phyloP scores from a whole-genome alignment of 148 eudicot species.

The Diospyros kaki region DNA sequence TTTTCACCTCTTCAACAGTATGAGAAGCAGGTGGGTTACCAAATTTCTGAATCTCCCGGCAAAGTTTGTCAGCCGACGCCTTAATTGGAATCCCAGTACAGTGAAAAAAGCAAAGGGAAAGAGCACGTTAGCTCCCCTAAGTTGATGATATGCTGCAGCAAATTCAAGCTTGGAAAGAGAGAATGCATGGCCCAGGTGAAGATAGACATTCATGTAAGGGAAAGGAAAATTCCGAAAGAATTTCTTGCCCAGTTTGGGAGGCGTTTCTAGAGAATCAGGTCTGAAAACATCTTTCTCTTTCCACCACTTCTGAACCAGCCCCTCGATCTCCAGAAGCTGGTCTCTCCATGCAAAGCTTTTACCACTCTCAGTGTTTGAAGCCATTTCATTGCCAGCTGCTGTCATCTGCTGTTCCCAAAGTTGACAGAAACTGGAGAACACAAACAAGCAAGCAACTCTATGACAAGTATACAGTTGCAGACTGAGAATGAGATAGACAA shows the following conservation, averaged over 20 bases:
- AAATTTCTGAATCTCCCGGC: conserved; percentile 50
- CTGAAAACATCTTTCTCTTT: conserved; percentile 43
- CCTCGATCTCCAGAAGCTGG: conserved; percentile 54
- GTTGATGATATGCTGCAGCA: conserved; percentile 64
- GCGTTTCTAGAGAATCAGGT: conserved; percentile 40
- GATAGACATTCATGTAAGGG: conserved; percentile 72
- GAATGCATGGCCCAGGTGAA: conserved; percentile 78
- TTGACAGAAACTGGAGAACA: neutral
- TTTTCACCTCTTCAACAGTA: conserved; percentile 36
- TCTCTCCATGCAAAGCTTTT: conserved; percentile 69
- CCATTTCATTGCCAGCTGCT: conserved; percentile 21
- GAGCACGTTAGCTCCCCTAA: conserved; percentile 69
- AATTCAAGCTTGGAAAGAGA: conserved; percentile 75
- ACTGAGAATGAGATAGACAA: too few relatives aligned
- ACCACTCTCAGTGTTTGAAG: conserved; percentile 24
- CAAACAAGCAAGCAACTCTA: too few relatives aligned
- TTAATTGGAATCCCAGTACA: conserved; percentile 83
- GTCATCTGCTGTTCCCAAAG: neutral
- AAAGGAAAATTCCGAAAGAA: conserved; percentile 77
- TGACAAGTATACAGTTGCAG: too few relatives aligned
- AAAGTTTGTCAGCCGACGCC: conserved; percentile 78
- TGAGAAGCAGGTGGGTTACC: conserved; percentile 69
- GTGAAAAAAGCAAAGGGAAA: conserved; percentile 72
- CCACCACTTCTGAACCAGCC: conserved; percentile 49
- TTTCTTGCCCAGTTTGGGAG: conserved; percentile 56